Evolutionary conservation across 371 early-diverging fungal genomes (phyloP), one percentile per base, ranked within the genome.

Genomic region (Mucor circinelloides): DNA sequence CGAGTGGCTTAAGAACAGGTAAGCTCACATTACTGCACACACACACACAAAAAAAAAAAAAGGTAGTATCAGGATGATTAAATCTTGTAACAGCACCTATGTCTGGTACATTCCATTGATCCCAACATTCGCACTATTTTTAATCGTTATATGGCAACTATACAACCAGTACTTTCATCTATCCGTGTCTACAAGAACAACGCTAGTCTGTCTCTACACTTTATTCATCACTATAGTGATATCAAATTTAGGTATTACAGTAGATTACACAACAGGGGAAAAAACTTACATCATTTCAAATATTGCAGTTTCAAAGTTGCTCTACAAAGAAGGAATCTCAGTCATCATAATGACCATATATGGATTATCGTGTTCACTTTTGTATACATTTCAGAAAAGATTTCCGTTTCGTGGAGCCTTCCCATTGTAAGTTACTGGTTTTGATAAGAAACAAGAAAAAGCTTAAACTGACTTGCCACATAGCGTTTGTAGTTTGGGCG

Each of bases 401-500:
- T 65, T 54, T 62, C 40, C 65, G 5, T 75, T 75, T 58, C 46
- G 57, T 28, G 75, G 75, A 8, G 44, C 63, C 21, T 61, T 71
- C 23, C 74, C 74, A 58, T 68, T 74, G 74, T 73, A 70, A 67
- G 74, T 70, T n/a, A 10, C 27, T 30, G 44, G 21, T 23, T 28
- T 2, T 48, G n/a, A 48, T 48, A 36, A 10, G 23, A 17, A 7
- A 2, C 0, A 46, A 19, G 19, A 23, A 48, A 48, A 40, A 40
- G 40, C 40, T 48, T 48, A 48, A 48, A 21, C 9, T 48, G 48
- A 48, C 23, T 21, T 62, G 36, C n/a, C n/a, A n/a, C n/a, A 19
- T 67, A 74, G 74, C 64, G 64, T 75, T 0, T 68, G 60, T 60
- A 68, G 70, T 58, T 52, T 69, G 13, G 70, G 73, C 6, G 55